Base-by-base conservation (phyloP, 208 protist species). In the Leishmania lainsoni region DNA sequence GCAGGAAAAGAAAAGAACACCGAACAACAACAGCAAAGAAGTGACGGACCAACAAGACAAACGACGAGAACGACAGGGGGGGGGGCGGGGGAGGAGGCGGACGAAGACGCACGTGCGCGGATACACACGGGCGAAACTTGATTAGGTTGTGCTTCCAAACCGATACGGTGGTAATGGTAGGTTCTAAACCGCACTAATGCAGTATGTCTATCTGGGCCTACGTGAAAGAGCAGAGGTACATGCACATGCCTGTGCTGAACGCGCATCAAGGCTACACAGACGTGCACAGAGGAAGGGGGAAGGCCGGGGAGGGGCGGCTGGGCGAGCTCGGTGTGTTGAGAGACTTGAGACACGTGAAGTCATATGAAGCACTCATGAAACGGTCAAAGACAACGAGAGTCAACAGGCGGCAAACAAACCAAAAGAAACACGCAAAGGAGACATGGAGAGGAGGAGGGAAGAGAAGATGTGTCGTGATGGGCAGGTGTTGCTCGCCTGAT, bases 1-100 rank as follows among this genome's bases (percentile, higher is more conserved):
- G 5, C 5, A 39, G 9, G 29, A 68, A 39, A 42, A 45, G 6
- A 45, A 45, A 45, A 9, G 42, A 76, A 52, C 17, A 16, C 29
- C 69, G 49, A 45, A 84, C 22, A 81, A 77, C 78, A 78, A 81
- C 42, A 76, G 83, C n/a, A 76, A 49, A 0, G 35, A 45, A 45
- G 42, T 45, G 42, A 45, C 42, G 42, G 42, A 45, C 42, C 4
- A 45, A 45, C 42, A 45, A 45, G 42, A 45, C 42, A 4, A 4
- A 45, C 42, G 42, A 45, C 42, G 42, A 45, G 32, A 78, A 22
- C 59, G 52, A 51, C 10, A 1, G 51, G 2, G 51, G 1, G 22
- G 3, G 51, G 0, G 10, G 73, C 26, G 29, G 29, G 29, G 20
- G 26, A 63, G 29, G 14, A 3, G 5, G 8, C 58, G 29, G 14